phyloP scores from a whole-genome alignment of 2,329 filamentous ascomycete species.

The Rhynchosporium secalis region DNA sequence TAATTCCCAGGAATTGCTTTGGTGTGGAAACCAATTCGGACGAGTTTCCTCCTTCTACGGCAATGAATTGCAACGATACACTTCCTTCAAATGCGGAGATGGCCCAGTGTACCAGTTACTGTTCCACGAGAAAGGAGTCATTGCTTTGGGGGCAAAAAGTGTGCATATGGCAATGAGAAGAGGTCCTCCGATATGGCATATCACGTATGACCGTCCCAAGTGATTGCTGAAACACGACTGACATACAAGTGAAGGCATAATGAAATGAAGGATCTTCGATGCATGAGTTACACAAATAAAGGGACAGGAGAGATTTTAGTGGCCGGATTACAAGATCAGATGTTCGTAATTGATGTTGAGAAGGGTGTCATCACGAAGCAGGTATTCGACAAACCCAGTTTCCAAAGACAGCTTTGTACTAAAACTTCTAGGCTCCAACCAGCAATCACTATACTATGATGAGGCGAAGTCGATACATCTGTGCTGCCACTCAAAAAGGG shows the following conservation, averaged over 20 bases:
- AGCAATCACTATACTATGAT: conserved; percentile 84
- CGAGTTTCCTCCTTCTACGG: conserved; percentile 87
- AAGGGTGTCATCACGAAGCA: conserved; percentile 73
- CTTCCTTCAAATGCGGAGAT: conserved; percentile 78
- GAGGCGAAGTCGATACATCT: conserved; percentile 88
- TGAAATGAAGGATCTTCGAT: conserved; percentile 83
- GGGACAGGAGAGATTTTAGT: conserved; percentile 81
- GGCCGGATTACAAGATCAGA: conserved; percentile 80
- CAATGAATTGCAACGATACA: conserved; percentile 82
- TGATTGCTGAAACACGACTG: conserved; percentile 23
- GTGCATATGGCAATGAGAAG: conserved; percentile 86
- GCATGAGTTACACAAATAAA: conserved; percentile 94
- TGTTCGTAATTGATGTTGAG: conserved; percentile 73
- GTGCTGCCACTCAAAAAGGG: conserved; percentile 82
- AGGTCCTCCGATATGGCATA: conserved; percentile 85
- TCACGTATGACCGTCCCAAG: conserved; percentile 54
- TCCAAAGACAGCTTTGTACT: conserved; percentile 17
- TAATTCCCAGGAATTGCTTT: conserved; percentile 82
- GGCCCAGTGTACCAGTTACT: conserved; percentile 84
- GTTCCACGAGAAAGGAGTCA: conserved; percentile 86
- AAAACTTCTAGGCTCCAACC: conserved; percentile 60
- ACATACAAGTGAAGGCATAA: conserved; percentile 52
- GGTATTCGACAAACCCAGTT: conserved; percentile 41
- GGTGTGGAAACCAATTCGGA: conserved; percentile 87
- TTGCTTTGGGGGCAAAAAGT: conserved; percentile 79